Conservation (phyloP, 371 early-diverging fungal genomes). For the Rhizopus stolonifer region DNA sequence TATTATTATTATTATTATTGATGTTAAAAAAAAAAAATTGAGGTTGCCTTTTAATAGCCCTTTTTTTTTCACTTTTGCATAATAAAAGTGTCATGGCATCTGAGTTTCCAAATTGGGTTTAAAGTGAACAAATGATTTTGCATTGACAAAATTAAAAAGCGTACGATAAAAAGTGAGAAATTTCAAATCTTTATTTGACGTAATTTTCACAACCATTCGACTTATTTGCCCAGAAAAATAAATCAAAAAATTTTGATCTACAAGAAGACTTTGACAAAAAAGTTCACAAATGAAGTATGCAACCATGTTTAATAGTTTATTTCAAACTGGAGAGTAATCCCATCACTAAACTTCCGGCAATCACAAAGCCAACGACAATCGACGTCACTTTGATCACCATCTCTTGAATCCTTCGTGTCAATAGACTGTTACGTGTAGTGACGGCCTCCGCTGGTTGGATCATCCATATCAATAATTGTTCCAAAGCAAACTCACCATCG, state of each 20-base stretch:
- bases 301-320: no score
- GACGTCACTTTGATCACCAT: conserved; percentile 33
- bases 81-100: background rate
- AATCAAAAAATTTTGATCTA: no score
- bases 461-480: conserved; percentile 33
- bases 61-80: background rate
- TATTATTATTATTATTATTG: background rate
- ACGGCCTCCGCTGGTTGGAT: conserved; percentile 21
- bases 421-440: conserved; percentile 12
- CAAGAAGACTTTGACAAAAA: no score
- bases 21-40: background rate
- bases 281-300: no score
- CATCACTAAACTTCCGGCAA: conserved; percentile 42
- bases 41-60: background rate
- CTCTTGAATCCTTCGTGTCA: conserved; percentile 21
- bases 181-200: no score
- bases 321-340: conserved; percentile 18
- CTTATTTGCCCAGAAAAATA: no score
- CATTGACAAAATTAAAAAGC: no score
- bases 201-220: no score
- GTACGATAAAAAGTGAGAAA: no score
- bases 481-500: conserved; percentile 74
- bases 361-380: conserved; percentile 43
- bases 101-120: conserved; percentile 5
- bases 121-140: conserved; percentile 1